Base-by-base conservation (phyloP, 495 filamentous ascomycete genomes). In the Usnea hakonensis region DNA sequence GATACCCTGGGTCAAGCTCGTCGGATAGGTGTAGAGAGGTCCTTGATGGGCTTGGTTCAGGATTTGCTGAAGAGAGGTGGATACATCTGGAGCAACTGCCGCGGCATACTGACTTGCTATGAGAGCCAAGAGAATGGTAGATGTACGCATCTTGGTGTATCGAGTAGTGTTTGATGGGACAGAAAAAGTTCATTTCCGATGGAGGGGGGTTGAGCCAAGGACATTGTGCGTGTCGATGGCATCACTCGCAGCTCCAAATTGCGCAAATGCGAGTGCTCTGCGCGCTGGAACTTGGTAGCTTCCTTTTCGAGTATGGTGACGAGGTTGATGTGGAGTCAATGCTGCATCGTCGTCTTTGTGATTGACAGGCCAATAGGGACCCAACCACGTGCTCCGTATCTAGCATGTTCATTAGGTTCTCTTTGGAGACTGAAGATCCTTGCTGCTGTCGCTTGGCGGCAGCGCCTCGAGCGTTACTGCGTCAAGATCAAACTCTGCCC, bases 1-100 rank as follows among this genome's bases (percentile, higher is more conserved):
- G 44, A 81, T 70, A 38, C 72, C 76, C 52, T 75, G 72, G 1
- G 77, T 80, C 5, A 80, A 66, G 65, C 78, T 75, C 0, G 77
- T 80, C 10, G 77, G 78, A 61, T 80, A 81, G 19, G 60, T 62
- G 38, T 69, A 69, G 75, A 79, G 17, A 72, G 75, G 36, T 68
- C 62, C 65, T 74, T 72, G 32, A 67, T 64, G 58, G 21, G 77
- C 78, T 68, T 79, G 78, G 50, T 69, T 70, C 54, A 80, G 58
- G 28, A 80, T 73, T 56, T 69, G 72, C 64, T 80, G 77, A 5
- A 79, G 60, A 61, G 71, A 67, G 21, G 72, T 67, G 16, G 75
- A 69, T 10, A 64, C 60, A 8, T 62, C 60, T 36, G 60, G 60
- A 17, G 37, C 13, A 19, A 50, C 52, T 43, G 60, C 60, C 1